Percentiles rank a stretch among this genome's conserved stretches.
These are phyloP conservation scores for Alternaria panax DNA, from an alignment of 2,329 filamentous ascomycete species.

Conservation along the genomic window DNA sequence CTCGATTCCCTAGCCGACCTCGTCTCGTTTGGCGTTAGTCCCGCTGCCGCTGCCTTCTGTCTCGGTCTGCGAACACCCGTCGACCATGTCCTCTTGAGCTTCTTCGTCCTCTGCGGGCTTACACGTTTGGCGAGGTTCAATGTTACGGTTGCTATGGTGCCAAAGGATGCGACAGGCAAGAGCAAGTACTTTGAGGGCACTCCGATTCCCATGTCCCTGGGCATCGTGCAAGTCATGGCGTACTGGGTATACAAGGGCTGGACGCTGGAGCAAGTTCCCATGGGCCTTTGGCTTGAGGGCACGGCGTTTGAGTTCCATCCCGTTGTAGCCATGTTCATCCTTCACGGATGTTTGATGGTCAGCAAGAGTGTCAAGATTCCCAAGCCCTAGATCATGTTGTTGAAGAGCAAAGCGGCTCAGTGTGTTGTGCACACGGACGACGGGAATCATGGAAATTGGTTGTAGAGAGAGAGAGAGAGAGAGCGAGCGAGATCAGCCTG, in stretches of 20 bases:
- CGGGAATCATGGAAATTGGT: not conserved
- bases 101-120: constrained; percentile 94
- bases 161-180: constrained; percentile 91
- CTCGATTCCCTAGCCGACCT: constrained; percentile 94
- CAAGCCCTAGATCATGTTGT: constrained; percentile 66
- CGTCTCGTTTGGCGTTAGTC: constrained; percentile 94
- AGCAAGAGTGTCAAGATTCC: constrained; percentile 95
- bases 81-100: constrained; percentile 82
- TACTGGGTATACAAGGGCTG: constrained; percentile 86
- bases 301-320: constrained; percentile 84
- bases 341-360: constrained; percentile 94
- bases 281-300: constrained; percentile 73
- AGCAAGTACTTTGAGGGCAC: constrained; percentile 96
- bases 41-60: constrained; percentile 85
- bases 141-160: constrained; percentile 86
- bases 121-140: constrained; percentile 97
- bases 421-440: not conserved
- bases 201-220: constrained; percentile 89
- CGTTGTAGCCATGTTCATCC: constrained; percentile 76
- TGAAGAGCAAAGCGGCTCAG: not conserved
- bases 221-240: constrained; percentile 82
- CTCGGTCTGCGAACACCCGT: constrained; percentile 84
- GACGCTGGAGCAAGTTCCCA: constrained; percentile 79
- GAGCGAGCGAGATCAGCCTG: not conserved
- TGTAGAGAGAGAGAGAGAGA: not conserved